Evolutionary conservation across 768 basidiomycete genomes (phyloP).

Genomic region (Mycena capillaripes): DNA sequence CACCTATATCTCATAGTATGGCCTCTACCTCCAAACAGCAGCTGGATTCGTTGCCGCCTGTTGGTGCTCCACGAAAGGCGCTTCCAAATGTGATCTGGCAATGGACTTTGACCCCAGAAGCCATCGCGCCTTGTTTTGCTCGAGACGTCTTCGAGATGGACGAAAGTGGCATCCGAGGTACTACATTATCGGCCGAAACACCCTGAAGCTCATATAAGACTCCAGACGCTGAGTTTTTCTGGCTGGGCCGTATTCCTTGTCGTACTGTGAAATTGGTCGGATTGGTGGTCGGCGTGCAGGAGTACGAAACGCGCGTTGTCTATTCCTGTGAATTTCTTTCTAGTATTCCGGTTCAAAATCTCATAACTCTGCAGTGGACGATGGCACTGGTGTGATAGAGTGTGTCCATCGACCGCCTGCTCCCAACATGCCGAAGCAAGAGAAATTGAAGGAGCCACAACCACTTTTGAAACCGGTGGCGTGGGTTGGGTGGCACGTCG

Average conservation of each 20-base stretch:
- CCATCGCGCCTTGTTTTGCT: slow-evolving; percentile 69
- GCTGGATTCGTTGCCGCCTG: background rate
- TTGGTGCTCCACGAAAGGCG: background rate
- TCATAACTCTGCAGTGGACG: slow-evolving; percentile 68
- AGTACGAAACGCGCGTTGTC: slow-evolving; percentile 69
- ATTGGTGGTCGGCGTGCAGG: slow-evolving; percentile 72
- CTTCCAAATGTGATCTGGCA: slow-evolving; percentile 47
- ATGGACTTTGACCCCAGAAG: slow-evolving; percentile 72
- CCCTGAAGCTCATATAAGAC: slow-evolving; percentile 19
- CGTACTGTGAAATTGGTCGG: slow-evolving; percentile 73
- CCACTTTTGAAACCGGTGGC: slow-evolving; percentile 21
- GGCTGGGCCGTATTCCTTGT: slow-evolving; percentile 82
- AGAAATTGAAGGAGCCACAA: slow-evolving; percentile 21
- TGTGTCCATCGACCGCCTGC: slow-evolving; percentile 63
- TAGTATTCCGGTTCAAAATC: background rate
- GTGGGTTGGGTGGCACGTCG: slow-evolving; percentile 21
- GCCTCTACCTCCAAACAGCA: background rate
- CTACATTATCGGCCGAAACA: background rate
- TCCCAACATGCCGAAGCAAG: slow-evolving; percentile 38
- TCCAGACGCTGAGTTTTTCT: slow-evolving; percentile 72
- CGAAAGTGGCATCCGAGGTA: slow-evolving; percentile 50
- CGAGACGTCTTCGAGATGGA: slow-evolving; percentile 66
- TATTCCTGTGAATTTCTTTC: slow-evolving; percentile 65
- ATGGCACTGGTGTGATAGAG: slow-evolving; percentile 81
- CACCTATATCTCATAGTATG: background rate